Base-by-base conservation (phyloP, 2,329 filamentous ascomycete species). In the Diaporthe eres region DNA sequence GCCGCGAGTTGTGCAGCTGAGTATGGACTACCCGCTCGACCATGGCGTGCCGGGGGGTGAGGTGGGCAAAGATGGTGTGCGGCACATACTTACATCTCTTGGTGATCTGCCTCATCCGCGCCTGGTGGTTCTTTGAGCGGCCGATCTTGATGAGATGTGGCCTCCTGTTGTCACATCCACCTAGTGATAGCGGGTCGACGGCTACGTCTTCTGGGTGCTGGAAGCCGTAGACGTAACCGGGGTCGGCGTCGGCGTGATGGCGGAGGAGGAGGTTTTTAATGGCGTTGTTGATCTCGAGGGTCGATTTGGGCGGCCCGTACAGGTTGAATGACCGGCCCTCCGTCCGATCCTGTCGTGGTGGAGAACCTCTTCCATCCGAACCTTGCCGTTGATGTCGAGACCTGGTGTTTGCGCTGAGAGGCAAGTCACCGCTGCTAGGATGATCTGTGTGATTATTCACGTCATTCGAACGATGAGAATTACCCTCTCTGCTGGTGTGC, bases 131-230 rank as follows among this genome's bases (percentile, higher is more conserved):
- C 1, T 67, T 44, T 3, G 81, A 76, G 77, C 73, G 78, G 28
- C 82, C 82, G n/a, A 84, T 83, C 71, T 84, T 84, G 76, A 83
- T 76, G 31, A 79, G 77, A 8, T 77, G 77, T 4, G 47, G 17
- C 1, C 51, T 25, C 9, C 47, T 57, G 13, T n/a, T 12, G 19
- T n/a, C 7, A 1, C 9, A n/a, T 34, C n/a, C 60, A 2, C 15
- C 4, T 25, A 17, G 2, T 15, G 39, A 34, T 4, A 28, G 9
- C 25, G 77, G 42, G 4, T 63, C 72, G 22, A 74, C 71, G 28
- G 68, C 74, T 25, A 79, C 77, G 22, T 74, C 79, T 9, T 75
- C 65, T 2, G 80, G 77, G 28, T 80, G 80, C 2, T 75, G 79
- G 49, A 80, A 83, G 13, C 79, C 75, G 39, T 83, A 83, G 10